Evolutionary conservation across 2,329 filamentous ascomycete genomes (phyloP), one percentile per base, ranked within the genome.

Genomic region (Alternaria novae-zelandiae): DNA sequence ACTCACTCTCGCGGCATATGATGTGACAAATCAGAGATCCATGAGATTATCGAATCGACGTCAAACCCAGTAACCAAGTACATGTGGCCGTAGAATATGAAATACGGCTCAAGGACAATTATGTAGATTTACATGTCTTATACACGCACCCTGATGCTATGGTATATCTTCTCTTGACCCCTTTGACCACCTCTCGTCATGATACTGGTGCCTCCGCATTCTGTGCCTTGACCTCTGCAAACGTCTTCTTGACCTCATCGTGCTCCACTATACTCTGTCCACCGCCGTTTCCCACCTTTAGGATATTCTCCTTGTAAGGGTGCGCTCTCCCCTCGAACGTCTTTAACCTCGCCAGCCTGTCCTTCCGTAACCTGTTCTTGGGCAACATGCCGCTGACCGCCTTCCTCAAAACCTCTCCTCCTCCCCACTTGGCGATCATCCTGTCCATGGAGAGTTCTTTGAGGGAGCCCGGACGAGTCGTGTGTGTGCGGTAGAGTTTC

Each of bases 351-450:
- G 90, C 93, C 83, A 99, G 83, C 68, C 96, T 84, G 84, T 93
- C 92, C 80, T 97, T 94, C 74, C 95, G 86, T 76, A 99, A 83
- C 75, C 94, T 85, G 83, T 99, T 99, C 88, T 99, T 99, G 57
- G 96, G 96, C 81, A 99, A 82, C 96, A 99, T 99, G 53, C 96
- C 96, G 78, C 91, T 91, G 44, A 99, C 96, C 1, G 96, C 96
- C 80, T 94, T 92, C 75, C 93, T 87, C 78, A 99, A 82, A 41
- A 99, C 90, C 86, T 99, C 96, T 41, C 91, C 90, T 54, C 96
- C 96, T 68, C 96, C 96, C 84, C 93, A 92, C 86, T 97, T 97
- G 75, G 88, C 90, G 86, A 97, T 96, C 85, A 99, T 88, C 71
- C 89, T 88, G 78, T 98, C 95, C 95, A 99, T 97, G 61, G 90